Conservation (phyloP, 768 basidiomycete species). For the Chalciporus piperatus region DNA sequence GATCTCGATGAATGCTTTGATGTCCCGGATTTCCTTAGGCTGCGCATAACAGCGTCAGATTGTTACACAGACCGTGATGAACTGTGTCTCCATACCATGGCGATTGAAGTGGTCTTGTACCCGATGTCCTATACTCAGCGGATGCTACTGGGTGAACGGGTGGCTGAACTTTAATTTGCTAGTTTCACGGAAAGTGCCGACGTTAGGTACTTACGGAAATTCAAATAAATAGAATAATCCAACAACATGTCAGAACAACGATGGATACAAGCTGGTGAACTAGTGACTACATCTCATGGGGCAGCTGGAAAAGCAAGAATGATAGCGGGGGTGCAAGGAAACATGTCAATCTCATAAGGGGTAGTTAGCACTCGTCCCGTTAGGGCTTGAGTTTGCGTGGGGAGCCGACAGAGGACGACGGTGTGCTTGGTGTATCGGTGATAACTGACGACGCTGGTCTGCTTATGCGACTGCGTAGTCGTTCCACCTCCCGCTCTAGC, state of each 20-base stretch:
- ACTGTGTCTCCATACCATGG: constrained; percentile 24
- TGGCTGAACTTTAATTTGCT: constrained; percentile 34
- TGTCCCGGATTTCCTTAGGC: constrained; percentile 98
- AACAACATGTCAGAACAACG: background rate
- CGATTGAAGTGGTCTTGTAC: constrained; percentile 15
- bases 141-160: background rate
- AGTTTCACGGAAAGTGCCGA: constrained; percentile 30
- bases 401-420: constrained; percentile 26
- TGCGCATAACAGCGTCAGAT: constrained; percentile 31
- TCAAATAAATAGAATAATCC: background rate
- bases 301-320: background rate
- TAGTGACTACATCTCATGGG: constrained; percentile 17
- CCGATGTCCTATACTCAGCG: background rate
- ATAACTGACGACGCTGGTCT: constrained; percentile 46
- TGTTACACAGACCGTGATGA: background rate
- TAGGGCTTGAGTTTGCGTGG: constrained; percentile 28
- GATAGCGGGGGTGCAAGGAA: background rate
- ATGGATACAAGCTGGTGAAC: constrained; percentile 19
- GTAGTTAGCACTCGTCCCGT: constrained; percentile 3
- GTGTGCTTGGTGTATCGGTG: constrained; percentile 18
- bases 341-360: background rate
- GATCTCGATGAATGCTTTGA: constrained; percentile 98
- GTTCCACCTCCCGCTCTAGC: constrained; percentile 66
- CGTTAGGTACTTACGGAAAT: background rate
- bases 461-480: constrained; percentile 61